These are phyloP conservation scores for Elsinoe ampelina DNA, from an alignment of 2,329 filamentous ascomycete genomes.

Conservation along the genomic window DNA sequence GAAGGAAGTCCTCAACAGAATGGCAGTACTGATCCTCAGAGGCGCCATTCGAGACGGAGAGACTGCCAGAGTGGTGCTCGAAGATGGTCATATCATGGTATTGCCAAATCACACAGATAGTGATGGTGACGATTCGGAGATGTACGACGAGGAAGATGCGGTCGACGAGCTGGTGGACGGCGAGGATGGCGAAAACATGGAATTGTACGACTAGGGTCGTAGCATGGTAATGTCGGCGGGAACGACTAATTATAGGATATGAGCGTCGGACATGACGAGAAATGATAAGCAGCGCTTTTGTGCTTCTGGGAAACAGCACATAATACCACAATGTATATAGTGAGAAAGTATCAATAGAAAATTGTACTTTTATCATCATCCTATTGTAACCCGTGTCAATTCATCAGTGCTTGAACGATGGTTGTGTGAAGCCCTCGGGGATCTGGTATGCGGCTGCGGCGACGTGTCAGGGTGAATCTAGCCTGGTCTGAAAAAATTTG, in stretches of 20 bases:
- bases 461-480: not conserved
- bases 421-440: not conserved
- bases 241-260: not conserved
- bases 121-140: conserved; percentile 53
- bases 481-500: not conserved
- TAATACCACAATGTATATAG: not conserved
- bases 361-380: not conserved
- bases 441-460: not conserved
- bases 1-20: conserved; percentile 88
- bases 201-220: conserved; percentile 46
- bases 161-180: conserved; percentile 55
- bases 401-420: not conserved
- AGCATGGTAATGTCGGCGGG: not conserved
- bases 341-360: not conserved
- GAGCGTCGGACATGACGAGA: not conserved
- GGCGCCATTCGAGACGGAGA: conserved; percentile 82
- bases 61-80: conserved; percentile 65
- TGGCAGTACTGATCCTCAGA: conserved; percentile 84
- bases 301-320: not conserved
- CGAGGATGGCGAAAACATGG: conserved; percentile 47
- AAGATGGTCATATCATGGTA: conserved; percentile 71
- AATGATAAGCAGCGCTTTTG: not conserved
- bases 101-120: conserved; percentile 70
- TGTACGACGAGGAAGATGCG: conserved; percentile 67
- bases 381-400: not conserved